Conservation (phyloP, 2,329 filamentous ascomycete species). For the Diaporthe australafricana region DNA sequence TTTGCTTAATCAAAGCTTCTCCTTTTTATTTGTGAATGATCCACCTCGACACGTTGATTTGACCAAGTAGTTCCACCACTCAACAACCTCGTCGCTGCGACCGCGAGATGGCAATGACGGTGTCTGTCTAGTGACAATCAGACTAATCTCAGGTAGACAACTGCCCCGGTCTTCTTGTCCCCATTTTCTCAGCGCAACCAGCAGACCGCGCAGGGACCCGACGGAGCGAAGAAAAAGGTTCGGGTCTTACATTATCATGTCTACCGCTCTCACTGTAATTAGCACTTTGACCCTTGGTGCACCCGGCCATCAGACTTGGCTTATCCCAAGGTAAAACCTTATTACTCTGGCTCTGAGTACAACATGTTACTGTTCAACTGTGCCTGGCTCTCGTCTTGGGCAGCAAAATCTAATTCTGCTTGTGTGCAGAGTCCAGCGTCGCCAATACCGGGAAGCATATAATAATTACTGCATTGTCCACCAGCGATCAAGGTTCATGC, state of each 20-base stretch:
- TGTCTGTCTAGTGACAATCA: no score
- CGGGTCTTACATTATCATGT: background rate
- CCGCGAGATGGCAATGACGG: background rate
- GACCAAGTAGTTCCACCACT: conserved; percentile 5
- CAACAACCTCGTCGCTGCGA: background rate
- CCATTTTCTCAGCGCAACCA: background rate
- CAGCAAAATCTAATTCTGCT: no score
- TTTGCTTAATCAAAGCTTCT: conserved; percentile 19
- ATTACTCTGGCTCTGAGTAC: background rate
- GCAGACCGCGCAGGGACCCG: background rate
- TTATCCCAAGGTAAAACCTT: background rate
- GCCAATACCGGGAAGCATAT: no score
- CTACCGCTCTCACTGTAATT: background rate
- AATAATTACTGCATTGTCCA: no score
- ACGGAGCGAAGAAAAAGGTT: background rate
- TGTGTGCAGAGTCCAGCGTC: no score
- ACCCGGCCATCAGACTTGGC: background rate
- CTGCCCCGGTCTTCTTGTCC: background rate
- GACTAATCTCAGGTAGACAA: background rate
- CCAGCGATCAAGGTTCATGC: no score
- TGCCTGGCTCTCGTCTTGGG: background rate
- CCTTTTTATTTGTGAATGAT: conserved; percentile 6
- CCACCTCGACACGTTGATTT: conserved; percentile 3
- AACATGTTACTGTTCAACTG: background rate
- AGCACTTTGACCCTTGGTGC: no score